Evolutionary conservation across 768 basidiomycete species (phyloP), one percentile per base, ranked within the genome.

Genomic region (Kondoa malvinella): DNA sequence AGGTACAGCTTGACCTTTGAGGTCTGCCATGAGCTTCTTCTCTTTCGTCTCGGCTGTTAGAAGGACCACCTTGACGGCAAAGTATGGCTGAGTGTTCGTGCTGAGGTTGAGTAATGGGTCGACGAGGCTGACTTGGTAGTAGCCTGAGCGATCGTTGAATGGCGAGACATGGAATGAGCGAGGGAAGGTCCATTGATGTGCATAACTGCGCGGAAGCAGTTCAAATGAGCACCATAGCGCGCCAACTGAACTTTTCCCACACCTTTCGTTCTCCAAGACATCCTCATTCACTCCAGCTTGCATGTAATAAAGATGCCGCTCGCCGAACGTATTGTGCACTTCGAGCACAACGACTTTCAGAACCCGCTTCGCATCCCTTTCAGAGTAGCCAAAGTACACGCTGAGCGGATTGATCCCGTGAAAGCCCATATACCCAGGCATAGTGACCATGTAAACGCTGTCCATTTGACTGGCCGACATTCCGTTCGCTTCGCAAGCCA

Each of bases 311-410:
- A 83, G 78, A 74, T 86, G 85, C 67, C 81, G 81, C 76, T 87
- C 86, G 3, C 84, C 85, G 73, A 87, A 87, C 0, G 86, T 87
- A 73, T 87, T 87, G 73, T 87, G 86, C 4, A 86, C 85, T 79
- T 87, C 86, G 1, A 87, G 76, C 0, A 87, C 79, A 21, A 80
- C 75, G 26, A 80, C 68, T 76, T 79, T 80, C 31, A 83, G 72
- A 2, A 17, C 33, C 34, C 59, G 56, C 25, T 27, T 50, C 29
- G 0, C 71, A 2, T 73, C 68, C 17, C 68, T 62, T 57, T 32
- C 29, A 17, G 78, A 73, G 73, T 87, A 87, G 72, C 83, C 81
- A 70, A 83, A 86, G 75, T 86, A 87, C 29, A 85, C 82, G 0
- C 83, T 83, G 57, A 87, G 76, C 0, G 87, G 87, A 68, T 87